Conservation (phyloP, 371 early-diverging fungal species). For the Mortierella sp. region DNA sequence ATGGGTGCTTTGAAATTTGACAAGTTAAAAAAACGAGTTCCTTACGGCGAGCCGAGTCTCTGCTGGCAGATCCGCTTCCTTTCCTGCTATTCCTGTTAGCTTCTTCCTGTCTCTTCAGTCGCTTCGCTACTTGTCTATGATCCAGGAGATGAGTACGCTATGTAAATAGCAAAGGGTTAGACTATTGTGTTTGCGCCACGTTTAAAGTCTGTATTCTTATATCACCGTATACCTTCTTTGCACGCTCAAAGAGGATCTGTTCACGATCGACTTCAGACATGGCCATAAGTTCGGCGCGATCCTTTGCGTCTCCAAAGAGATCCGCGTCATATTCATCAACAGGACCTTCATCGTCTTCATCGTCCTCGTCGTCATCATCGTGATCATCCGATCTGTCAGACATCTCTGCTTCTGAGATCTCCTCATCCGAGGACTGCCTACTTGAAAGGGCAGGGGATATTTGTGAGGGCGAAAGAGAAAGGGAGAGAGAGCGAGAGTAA, state of each 20-base stretch:
- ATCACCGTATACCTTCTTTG: slow-evolving; percentile 64
- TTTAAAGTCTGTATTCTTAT: neutral
- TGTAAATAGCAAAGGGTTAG: neutral
- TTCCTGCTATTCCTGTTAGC: slow-evolving; percentile 62
- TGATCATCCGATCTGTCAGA: slow-evolving; percentile 54
- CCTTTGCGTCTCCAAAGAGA: slow-evolving; percentile 81
- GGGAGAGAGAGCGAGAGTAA: too few relatives aligned
- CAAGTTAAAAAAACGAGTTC: neutral
- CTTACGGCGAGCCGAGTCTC: slow-evolving; percentile 68
- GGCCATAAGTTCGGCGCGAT: slow-evolving; percentile 73
- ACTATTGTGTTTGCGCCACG: neutral
- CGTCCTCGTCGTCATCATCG: slow-evolving; percentile 58
- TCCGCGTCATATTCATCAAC: slow-evolving; percentile 84
- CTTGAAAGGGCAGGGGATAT: neutral
- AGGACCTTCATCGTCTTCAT: slow-evolving; percentile 71
- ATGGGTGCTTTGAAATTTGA: neutral
- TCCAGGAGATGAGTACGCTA: slow-evolving; percentile 58
- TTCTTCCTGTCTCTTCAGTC: slow-evolving; percentile 64
- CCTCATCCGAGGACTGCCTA: slow-evolving; percentile 53
- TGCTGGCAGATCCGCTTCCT: slow-evolving; percentile 39
- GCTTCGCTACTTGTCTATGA: slow-evolving; percentile 69
- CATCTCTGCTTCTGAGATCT: slow-evolving; percentile 53
- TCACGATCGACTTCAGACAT: slow-evolving; percentile 85
- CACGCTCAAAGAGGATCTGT: slow-evolving; percentile 80
- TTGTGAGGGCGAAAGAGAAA: neutral